Conservation (phyloP, 2,329 filamentous ascomycete species). For the Rhytidhysteron rufulum region DNA sequence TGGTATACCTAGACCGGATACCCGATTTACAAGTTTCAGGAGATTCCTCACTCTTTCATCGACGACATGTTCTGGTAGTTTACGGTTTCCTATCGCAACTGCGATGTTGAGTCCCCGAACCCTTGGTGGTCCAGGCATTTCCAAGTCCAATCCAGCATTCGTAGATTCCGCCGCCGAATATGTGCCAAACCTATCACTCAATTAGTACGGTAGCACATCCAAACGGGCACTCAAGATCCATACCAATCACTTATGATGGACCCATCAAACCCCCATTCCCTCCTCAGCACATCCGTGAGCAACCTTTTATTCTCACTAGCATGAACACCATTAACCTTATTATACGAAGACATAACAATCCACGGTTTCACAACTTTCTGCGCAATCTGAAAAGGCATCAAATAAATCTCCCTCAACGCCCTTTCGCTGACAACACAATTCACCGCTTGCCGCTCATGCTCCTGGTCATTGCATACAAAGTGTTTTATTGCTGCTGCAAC, state of each 20-base stretch:
- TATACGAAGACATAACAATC: constrained; percentile 71
- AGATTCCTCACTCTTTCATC: constrained; percentile 22
- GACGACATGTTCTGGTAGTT: constrained; percentile 53
- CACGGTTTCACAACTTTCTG: constrained; percentile 66
- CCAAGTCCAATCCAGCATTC: constrained; percentile 34
- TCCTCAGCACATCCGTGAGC: constrained; percentile 64
- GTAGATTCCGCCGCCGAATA: constrained; percentile 32
- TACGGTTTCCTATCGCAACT: constrained; percentile 57
- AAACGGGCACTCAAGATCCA: no score
- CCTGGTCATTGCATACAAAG: constrained; percentile 64
- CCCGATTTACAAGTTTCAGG: constrained; percentile 58
- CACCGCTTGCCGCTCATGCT: constrained; percentile 64
- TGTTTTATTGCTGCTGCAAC: constrained; percentile 73
- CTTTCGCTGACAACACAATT: constrained; percentile 48
- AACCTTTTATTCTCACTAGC: constrained; percentile 62
- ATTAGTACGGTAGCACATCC: no score
- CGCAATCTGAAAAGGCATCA: constrained; percentile 63
- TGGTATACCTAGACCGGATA: constrained; percentile 58
- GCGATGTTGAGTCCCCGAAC: constrained; percentile 65
- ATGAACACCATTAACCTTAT: constrained; percentile 69
- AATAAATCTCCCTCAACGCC: constrained; percentile 57
- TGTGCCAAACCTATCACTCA: constrained; percentile 46
- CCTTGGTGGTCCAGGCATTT: constrained; percentile 51
- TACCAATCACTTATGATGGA: constrained; percentile 66
- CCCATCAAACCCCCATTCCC: constrained; percentile 70